A percentile compares a stretch with the other conserved stretches of the same genome.
Evolutionary conservation across 2,329 filamentous ascomycete genomes (phyloP).

Genomic region (Diaporthe sp.): DNA sequence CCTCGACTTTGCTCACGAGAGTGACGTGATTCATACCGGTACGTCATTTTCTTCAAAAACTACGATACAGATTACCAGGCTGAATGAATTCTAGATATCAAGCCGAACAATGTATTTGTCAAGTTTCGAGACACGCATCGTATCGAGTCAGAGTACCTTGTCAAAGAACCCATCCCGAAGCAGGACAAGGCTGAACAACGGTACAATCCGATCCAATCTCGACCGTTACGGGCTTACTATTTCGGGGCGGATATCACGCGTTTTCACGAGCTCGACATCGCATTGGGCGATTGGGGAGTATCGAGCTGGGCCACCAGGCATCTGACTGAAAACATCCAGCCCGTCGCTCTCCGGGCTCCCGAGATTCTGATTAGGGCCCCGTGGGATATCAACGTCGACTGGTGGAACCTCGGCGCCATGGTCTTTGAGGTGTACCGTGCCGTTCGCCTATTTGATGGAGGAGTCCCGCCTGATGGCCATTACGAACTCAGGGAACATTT

Average conservation of each 20-base stretch:
- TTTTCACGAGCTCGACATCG: conserved; percentile 41
- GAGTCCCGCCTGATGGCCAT: background rate
- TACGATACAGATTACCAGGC: background rate
- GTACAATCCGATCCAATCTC: conserved; percentile 15
- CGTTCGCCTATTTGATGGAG: conserved; percentile 17
- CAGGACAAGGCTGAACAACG: conserved; percentile 13
- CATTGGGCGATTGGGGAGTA: conserved; percentile 46
- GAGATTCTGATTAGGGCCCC: conserved; percentile 46
- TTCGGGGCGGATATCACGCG: conserved; percentile 26
- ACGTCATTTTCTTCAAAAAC: background rate
- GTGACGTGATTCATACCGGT: conserved; percentile 46
- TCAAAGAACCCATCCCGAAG: conserved; percentile 5
- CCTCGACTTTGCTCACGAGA: conserved; percentile 47
- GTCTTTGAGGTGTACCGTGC: conserved; percentile 40
- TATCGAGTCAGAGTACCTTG: conserved; percentile 42
- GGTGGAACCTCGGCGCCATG: conserved; percentile 46
- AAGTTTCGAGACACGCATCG: conserved; percentile 43
- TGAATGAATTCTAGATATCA: conserved; percentile 42
- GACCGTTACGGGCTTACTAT: background rate
- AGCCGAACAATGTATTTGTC: conserved; percentile 46
- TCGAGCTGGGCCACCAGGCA: conserved; percentile 44
- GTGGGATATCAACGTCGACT: conserved; percentile 44
- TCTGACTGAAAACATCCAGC: conserved; percentile 44
- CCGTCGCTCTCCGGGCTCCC: conserved; percentile 46
- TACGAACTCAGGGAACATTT: conserved; percentile 28